Conservation (phyloP, 345 rosid genomes). For the Kandelia obovata region DNA sequence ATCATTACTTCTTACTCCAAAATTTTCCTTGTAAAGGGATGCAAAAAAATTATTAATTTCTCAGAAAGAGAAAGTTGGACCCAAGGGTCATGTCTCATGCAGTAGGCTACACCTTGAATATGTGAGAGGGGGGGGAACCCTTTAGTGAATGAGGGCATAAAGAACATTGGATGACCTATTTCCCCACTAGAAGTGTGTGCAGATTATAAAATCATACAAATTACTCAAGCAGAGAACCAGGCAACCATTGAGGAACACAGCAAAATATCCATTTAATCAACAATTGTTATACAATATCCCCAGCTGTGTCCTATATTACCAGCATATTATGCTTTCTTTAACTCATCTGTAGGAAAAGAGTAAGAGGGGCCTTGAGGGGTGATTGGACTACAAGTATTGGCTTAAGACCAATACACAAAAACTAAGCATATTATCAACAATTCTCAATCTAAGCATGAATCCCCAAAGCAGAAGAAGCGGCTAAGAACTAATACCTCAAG, state of each 20-base stretch:
- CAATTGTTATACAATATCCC: no score
- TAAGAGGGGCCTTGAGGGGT: neutral
- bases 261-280: no score
- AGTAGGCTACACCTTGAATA: neutral
- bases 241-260: no score
- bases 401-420: no score
- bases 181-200: neutral
- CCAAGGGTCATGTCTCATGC: neutral
- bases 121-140: neutral
- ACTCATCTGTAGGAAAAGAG: neutral
- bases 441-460: slow-evolving; percentile 3
- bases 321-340: no score
- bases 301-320: no score
- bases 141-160: neutral
- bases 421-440: neutral
- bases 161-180: neutral
- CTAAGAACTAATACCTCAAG: neutral
- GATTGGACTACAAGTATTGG: neutral
- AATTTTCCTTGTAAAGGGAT: neutral
- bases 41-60: neutral
- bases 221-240: neutral
- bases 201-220: neutral
- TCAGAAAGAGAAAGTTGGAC: neutral
- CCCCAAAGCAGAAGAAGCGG: neutral
- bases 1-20: neutral